Conservation (phyloP, 2,329 filamentous ascomycete species). For the Fusarium odoratissimum region DNA sequence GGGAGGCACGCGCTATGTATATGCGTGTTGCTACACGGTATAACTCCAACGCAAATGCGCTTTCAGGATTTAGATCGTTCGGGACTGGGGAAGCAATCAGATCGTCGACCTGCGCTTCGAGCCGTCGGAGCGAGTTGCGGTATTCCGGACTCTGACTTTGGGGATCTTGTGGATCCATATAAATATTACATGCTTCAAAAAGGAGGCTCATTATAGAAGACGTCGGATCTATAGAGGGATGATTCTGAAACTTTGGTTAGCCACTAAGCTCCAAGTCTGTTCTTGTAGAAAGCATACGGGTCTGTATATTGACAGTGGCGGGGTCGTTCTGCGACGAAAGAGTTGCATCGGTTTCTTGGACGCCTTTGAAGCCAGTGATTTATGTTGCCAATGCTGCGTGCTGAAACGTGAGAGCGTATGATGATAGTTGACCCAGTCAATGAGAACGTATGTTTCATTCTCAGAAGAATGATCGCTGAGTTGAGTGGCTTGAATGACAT, state of each 20-base stretch:
- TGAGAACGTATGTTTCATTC: conserved; percentile 4
- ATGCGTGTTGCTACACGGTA: conserved; percentile 34
- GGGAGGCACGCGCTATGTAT: conserved; percentile 36
- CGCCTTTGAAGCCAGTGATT: not conserved
- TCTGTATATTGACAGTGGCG: not conserved
- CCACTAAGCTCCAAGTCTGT: too few species aligned
- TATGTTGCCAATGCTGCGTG: conserved; percentile 31
- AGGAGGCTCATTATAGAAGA: conserved; percentile 31
- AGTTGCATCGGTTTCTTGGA: rapidly evolving
- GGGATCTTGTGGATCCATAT: conserved; percentile 25
- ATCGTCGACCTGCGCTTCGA: conserved; percentile 14
- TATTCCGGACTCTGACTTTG: conserved; percentile 18
- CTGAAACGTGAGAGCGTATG: conserved; percentile 33
- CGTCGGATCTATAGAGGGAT: conserved; percentile 13
- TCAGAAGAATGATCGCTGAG: not conserved
- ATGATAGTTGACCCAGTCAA: conserved; percentile 41
- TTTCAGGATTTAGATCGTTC: not conserved
- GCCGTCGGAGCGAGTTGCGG: conserved; percentile 6
- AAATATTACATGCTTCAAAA: conserved; percentile 18
- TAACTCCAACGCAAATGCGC: not conserved
- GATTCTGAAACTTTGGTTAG: not conserved
- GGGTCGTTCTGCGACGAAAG: not conserved
- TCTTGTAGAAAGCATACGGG: conserved; percentile 6
- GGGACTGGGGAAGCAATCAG: not conserved
- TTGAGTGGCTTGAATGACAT: conserved; percentile 20